Base-by-base conservation (phyloP, 805 yeast genomes). In the Metschnikowia cerradonensis region DNA sequence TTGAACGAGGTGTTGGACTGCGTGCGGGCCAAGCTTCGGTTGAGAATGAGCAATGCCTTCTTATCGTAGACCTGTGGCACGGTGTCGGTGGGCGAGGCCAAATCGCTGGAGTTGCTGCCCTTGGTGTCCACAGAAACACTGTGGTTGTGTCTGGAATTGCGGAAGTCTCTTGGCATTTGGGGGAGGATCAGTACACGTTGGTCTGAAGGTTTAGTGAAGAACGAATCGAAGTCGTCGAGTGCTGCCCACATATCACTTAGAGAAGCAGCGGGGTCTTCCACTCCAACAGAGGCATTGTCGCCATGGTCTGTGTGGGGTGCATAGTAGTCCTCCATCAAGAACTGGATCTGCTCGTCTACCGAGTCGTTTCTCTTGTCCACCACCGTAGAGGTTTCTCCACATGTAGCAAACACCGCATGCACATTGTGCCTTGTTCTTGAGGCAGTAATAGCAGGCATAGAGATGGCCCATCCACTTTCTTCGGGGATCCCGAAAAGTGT, bases 401-500 rank as follows among this genome's bases (percentile, higher is more conserved):
- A 92, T 0, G 96, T 88, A 31, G 90, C 83, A 63, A 88, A 94
- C 3, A 94, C 98, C 0, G 98, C 91, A 66, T 94, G 98, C 1
- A 94, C 95, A 61, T 94, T 94, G 63, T 88, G 89, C 57, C 97
- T 75, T 1, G 98, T 88, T 14, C 88, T 80, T 0, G 96, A 86
- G 0, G 97, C 90, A 1, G 94, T 85, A 40, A 90, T 82, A 0
- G 92, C 88, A 2, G 99, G 97, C 92, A 88, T 87, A 1, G 98
- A 96, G 45, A 95, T 83, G 0, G 97, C 85, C 99, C 99, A 94
- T 1, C 99, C 99, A 61, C 86, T 83, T 11, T 88, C 96, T 54
- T 88, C 92, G 0, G 99, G 98, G 22, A 92, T 84, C 14, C 99
- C 99, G 71, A 90, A 95, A 49, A 94, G 72, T 0, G 97, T 90